A percentile compares a stretch with the other conserved stretches of the same genome.
Evolutionary conservation across 31 red algal genomes (phyloP).

Genomic region (Endocladia muricata): DNA sequence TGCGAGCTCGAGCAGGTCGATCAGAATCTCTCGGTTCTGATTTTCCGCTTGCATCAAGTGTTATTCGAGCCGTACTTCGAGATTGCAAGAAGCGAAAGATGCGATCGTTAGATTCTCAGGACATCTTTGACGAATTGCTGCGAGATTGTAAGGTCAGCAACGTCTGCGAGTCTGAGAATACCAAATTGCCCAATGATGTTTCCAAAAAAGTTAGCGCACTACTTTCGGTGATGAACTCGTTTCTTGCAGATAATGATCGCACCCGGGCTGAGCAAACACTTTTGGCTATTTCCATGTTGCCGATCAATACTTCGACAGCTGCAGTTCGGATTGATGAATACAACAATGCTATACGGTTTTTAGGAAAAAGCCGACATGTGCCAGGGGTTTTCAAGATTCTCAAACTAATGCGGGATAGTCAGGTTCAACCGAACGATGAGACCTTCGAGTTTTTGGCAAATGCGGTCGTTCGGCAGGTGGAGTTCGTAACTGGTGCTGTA

Average conservation of each 20-base stretch:
- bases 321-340: slow-evolving; percentile 27
- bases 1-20: not conserved
- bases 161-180: no score
- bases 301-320: not conserved
- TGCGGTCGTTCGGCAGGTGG: slow-evolving; percentile 79
- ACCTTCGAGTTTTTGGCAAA: slow-evolving; percentile 82
- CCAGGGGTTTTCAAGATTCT: slow-evolving; percentile 69
- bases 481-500: slow-evolving; percentile 90
- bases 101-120: not conserved
- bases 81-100: slow-evolving; percentile 15
- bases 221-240: not conserved
- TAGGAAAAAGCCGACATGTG: slow-evolving; percentile 64
- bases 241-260: not conserved
- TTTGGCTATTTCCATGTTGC: not conserved
- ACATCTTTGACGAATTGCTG: slow-evolving; percentile 1
- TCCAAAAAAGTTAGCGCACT: no score
- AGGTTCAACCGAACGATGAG: slow-evolving; percentile 41
- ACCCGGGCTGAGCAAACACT: not conserved
- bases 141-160: not conserved
- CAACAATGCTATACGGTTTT: slow-evolving; percentile 53
- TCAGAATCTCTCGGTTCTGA: not conserved
- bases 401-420: slow-evolving; percentile 51
- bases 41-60: slow-evolving; percentile 8
- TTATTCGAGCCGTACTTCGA: slow-evolving; percentile 5
- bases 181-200: no score